Evolutionary conservation across 1,284 basidiomycete species (phyloP).

Genomic region (Puccinia brachypodii): DNA sequence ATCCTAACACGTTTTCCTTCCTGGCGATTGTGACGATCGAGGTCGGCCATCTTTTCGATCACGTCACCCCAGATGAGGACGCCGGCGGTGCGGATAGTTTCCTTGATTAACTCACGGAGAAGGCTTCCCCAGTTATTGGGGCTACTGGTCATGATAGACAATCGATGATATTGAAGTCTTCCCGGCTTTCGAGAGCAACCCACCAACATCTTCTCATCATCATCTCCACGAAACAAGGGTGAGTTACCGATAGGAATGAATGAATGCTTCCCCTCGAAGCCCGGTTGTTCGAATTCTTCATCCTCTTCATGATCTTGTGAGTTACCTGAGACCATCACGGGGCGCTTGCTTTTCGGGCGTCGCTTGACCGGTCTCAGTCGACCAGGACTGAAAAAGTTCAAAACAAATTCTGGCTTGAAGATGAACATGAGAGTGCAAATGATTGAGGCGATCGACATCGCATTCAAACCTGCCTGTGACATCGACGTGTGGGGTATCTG

Average conservation of each 20-base stretch:
- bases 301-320: neutral
- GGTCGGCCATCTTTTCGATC: conserved; percentile 23
- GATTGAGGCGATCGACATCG: conserved; percentile 41
- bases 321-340: neutral
- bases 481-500: neutral
- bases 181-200: conserved; percentile 27
- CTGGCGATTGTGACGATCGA: neutral
- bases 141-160: neutral
- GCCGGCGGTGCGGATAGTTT: neutral
- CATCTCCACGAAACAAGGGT: neutral
- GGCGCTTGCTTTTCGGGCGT: neutral
- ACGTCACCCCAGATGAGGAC: conserved; percentile 24
- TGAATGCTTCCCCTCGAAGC: neutral
- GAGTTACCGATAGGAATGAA: neutral
- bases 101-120: neutral
- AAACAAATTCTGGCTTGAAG: conserved; percentile 35
- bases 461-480: conserved; percentile 30
- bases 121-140: conserved; percentile 5
- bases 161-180: conserved; percentile 16
- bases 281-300: neutral
- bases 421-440: conserved; percentile 27
- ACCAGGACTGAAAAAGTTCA: conserved; percentile 9
- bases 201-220: conserved; percentile 18
- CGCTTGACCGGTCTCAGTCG: neutral
- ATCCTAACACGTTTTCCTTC: conserved; percentile 1